These are phyloP conservation scores for Fragaria vesca DNA, from an alignment of 306 rosid genomes.

Conservation along the genomic window DNA sequence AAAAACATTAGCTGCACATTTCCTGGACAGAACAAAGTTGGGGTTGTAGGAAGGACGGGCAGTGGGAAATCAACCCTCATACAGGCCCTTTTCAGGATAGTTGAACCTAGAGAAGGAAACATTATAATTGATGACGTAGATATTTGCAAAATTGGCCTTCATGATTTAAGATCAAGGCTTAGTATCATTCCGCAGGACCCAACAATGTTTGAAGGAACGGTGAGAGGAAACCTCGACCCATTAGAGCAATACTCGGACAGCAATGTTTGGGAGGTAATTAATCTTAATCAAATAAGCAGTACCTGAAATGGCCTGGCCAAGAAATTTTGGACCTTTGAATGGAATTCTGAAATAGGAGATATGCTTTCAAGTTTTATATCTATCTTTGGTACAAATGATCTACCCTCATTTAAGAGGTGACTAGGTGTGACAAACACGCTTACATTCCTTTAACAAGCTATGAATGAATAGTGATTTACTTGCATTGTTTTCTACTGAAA, in stretches of 20 bases:
- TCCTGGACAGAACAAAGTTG: conserved; percentile 84
- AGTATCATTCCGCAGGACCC: conserved; percentile 97
- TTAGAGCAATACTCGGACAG: conserved; percentile 58
- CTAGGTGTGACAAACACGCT: not conserved
- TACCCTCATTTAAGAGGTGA: not conserved
- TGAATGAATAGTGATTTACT: not conserved
- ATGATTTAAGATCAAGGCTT: conserved; percentile 85
- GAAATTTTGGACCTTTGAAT: not conserved
- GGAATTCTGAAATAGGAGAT: not conserved
- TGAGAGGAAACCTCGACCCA: conserved; percentile 87
- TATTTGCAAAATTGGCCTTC: conserved; percentile 78
- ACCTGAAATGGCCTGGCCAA: not conserved
- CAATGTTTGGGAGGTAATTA: conserved; percentile 77
- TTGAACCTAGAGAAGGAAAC: conserved; percentile 89
- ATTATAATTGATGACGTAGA: conserved; percentile 71
- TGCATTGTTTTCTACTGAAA: not conserved
- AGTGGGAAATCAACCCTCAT: conserved; percentile 97
- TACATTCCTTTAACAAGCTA: conserved; percentile 3
- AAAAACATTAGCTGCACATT: conserved; percentile 80
- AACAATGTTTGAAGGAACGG: conserved; percentile 85
- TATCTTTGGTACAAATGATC: not conserved
- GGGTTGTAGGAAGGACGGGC: conserved; percentile 95
- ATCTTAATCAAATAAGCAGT: conserved; percentile 16
- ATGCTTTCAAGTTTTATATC: not conserved
- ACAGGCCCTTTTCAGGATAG: conserved; percentile 84